Evolutionary conservation across 805 yeast species (phyloP), one percentile per base, ranked within the genome.

Genomic region (Kockiozyma suomiensis): DNA sequence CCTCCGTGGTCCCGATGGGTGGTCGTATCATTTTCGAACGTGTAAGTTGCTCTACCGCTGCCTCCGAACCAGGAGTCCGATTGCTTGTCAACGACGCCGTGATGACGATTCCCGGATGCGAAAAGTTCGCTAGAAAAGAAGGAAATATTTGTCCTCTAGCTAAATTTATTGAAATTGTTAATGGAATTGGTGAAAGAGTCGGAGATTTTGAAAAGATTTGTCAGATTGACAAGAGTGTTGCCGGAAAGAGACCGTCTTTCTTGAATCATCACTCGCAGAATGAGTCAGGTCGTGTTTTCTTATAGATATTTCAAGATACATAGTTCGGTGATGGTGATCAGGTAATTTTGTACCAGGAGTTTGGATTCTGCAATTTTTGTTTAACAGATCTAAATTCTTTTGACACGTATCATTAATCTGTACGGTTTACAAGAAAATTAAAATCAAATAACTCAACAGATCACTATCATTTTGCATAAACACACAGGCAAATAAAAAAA

Each of bases 31-130:
- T 66, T n/a, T 62, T 72, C 43, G 75, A 72, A 67, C 69, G 75
- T n/a, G 68, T 72, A 52, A 49, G 63, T 40, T 66, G 68, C 54
- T 49, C 56, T 25, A 15, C 49, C 26, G 55, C 50, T 33, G 12
- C 47, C 21, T 40, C 61, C 32, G 46, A 32, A 19, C 66, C 70
- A 21, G 83, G 73, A 66, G 82, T 82, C 23, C 78, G 86, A 66
- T 73, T 78, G 41, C 72, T 81, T 6, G 68, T 82, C 13, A 82
- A 83, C 67, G 85, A 83, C 68, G 83, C 82, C 2, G 84, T 82
- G 19, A 74, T 78, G 33, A 83, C 85, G 19, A 67, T 83, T 21
- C 77, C 79, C 17, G 70, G 71, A 15, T 82, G 85, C 69, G 54
- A 54, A n/a, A 17, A 25, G 15, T 37, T 26, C 23, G 17, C 43